Evolutionary conservation across 495 filamentous ascomycete species (phyloP), one percentile per base, ranked within the genome.

Genomic region (Talaromyces wortmannii): DNA sequence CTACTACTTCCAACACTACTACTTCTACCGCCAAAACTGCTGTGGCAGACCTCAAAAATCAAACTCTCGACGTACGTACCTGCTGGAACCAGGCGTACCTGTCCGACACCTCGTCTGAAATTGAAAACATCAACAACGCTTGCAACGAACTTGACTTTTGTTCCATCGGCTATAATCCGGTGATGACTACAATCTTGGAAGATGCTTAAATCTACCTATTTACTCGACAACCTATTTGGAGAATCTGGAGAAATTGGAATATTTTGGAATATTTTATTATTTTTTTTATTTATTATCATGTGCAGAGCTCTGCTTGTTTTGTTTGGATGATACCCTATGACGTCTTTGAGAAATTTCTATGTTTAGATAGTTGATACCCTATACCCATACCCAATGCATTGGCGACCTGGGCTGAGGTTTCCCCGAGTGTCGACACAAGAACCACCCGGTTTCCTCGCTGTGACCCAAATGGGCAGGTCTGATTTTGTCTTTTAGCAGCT

Each of bases 401-500:
- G n/a, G 13, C 11, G 50, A 29, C 40, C 40, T 44, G 33, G 44
- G 40, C 17, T 15, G 52, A 45, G 52, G 52, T 53, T 53, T 53
- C 16, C 52, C 52, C 33, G 43, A 10, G 43, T 53, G 7, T 7
- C 16, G 7, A 45, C 52, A 53, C 40, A 53, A 53, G 52, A 53
- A 53, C 52, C 52, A 46, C 15, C 13, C 52, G 52, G 52, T 53
- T 53, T 12, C 43, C 52, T 53, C 43, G 52, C 52, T 33, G 30
- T 46, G 15, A 31, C 52, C 52, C 7, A 6, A 53, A 53, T 46
- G 29, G 52, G 52, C 52, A 53, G 23, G 18, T 8, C 52, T 46
- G 44, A 18, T 30, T 8, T 40, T 40, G 23, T 23, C 23, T 23
- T 23, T 23, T 23, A 4, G n/a, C n/a, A 23, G 23, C 23, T 23